A percentile compares a stretch with the other conserved stretches of the same genome.
phyloP scores from a whole-genome alignment of 2,329 filamentous ascomycete genomes.

The Monilinia aucupariae region DNA sequence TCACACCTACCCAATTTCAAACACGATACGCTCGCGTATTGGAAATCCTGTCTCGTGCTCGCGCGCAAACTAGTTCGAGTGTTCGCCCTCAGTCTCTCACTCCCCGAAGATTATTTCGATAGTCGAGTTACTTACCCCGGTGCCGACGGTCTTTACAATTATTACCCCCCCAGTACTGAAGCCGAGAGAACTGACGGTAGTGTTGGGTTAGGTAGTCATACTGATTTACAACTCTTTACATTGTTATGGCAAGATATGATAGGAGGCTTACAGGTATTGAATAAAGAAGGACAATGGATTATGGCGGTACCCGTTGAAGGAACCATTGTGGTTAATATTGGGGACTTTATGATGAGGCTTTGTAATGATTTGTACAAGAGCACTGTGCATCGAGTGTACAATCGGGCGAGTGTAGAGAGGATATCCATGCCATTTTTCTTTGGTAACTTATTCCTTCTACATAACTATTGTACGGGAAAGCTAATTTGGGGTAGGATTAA shows the following conservation, averaged over 20 bases:
- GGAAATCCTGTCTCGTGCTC: constrained; percentile 44
- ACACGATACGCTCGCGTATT: constrained; percentile 43
- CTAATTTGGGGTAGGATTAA: constrained; percentile 37
- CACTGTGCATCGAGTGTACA: constrained; percentile 48
- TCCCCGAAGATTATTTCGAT: constrained; percentile 53
- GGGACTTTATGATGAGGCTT: constrained; percentile 47
- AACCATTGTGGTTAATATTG: constrained; percentile 48
- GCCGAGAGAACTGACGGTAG: constrained; percentile 31
- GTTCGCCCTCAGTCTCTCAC: constrained; percentile 50
- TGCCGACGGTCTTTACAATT: constrained; percentile 41
- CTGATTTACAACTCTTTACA: constrained; percentile 46
- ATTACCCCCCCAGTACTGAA: constrained; percentile 40
- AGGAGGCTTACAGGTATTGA: constrained; percentile 42
- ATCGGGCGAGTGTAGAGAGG: constrained; percentile 39
- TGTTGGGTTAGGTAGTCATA: constrained; percentile 44
- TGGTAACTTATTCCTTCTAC: constrained; percentile 32
- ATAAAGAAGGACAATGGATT: constrained; percentile 41
- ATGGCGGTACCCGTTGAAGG: constrained; percentile 42
- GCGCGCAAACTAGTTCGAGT: constrained; percentile 46
- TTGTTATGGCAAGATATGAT: constrained; percentile 44
- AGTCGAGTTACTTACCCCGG: constrained; percentile 48
- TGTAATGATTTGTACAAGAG: constrained; percentile 47
- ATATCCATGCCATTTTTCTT: constrained; percentile 55
- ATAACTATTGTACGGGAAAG: constrained; percentile 1
- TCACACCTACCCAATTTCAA: constrained; percentile 46